Base-by-base conservation (phyloP, 2,329 filamentous ascomycete genomes). In the Bipolaris victoriae region DNA sequence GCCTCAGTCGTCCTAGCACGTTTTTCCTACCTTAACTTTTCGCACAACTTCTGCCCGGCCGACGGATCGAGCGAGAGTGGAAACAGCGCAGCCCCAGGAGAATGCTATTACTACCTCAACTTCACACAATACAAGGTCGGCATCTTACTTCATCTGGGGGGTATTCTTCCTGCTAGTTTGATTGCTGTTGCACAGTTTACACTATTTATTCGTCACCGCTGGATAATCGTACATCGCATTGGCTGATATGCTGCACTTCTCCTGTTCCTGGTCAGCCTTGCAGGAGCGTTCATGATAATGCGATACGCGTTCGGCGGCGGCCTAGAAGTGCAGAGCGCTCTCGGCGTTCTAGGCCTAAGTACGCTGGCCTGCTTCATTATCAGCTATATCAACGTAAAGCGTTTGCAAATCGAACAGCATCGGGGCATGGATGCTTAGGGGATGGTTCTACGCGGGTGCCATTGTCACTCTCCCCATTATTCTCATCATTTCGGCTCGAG, bases 231-330 rank as follows among this genome's bases (percentile, higher is more conserved):
- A 22, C 87, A 90, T 66, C 82, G 86, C 0, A 79, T 89, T 52
- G 85, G 82, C 50, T 87, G 87, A 1, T 88, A 88, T 58, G 31
- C 83, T 3, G 69, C 86, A 52, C 55, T 85, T 0, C 53, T 84
- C 0, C 74, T 88, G 0, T 76, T 82, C 1, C 29, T 82, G 0
- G 52, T 82, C 3, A 76, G 77, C 15, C 81, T 81, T 2, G 76
- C 76, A 0, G 83, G 82, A 0, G 84, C 81, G 0, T 60, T 88
- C 1, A 82, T 88, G 76, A 82, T 87, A 16, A 73, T 77, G 0
- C 77, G 80, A 0, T 76, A 77, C 29, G 71, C 82, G 0, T 83
- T 87, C 61, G 86, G 86, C 1, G 86, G 87, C 1, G 78, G 76
- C 0, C 41, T 86, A 0, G 80, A 81, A 2, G 79, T 80, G 2